Evolutionary conservation across 495 filamentous ascomycete species (phyloP), one percentile per base, ranked within the genome.

Genomic region (Hyaloscypha hepaticicola): DNA sequence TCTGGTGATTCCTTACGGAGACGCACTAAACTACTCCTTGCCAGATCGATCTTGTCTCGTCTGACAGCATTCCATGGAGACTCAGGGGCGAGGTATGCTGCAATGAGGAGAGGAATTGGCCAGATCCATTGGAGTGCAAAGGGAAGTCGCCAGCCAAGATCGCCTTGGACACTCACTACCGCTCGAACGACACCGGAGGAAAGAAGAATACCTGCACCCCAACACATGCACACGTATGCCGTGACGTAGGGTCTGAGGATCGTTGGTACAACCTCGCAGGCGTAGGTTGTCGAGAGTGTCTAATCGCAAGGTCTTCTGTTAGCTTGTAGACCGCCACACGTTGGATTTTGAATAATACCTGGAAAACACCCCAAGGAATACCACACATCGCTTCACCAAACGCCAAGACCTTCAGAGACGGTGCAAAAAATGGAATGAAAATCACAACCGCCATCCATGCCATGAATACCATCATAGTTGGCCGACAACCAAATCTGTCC

Each of bases 321-420:
- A 41, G 25, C 29, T 33, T 9, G 50, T 53, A 50, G 11, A 11
- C 14, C 5, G 21, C 22, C 19, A 6, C 7, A 8, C 22, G 21
- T 31, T 0, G 16, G 48, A 5, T 11, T 53, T 41, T 31, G 26
- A 52, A 1, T 14, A 22, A 19, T 60, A 61, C 50, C 56, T 60
- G 78, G 73, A 82, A 87, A 58, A 83, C 74, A 63, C 89, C 89
- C 88, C 88, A 91, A 1, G 89, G 86, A 64, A 92, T 83, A 63
- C 89, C 89, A 61, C 85, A 85, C 57, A 92, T 78, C 38, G 90
- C 81, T 71, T 88, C 87, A 27, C 82, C 88, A 6, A 80, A 83
- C 6, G 88, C 76, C 51, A 92, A 79, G 5, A 85, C 72, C 34
- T 83, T 71, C 45, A 90, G 79, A 63, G 77, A 86, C 5, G 78